Base-by-base conservation (phyloP, 73 alveolate genomes). In the Breviolum minutum region DNA sequence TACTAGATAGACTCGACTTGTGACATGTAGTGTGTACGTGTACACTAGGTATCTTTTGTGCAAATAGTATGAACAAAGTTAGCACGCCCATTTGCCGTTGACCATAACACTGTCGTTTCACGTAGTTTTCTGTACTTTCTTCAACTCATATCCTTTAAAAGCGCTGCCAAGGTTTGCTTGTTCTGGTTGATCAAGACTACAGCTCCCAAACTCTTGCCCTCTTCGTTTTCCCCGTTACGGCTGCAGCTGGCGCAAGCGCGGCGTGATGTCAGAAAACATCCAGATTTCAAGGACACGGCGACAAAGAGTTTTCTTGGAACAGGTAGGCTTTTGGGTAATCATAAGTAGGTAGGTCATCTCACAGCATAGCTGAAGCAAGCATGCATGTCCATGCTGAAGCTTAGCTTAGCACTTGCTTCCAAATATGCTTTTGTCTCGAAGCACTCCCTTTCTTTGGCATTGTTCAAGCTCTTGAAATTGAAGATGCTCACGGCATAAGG, bases 121-220 rank as follows among this genome's bases (percentile, higher is more conserved):
- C 81, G 20, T 20, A n/a, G 29, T 70, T 70, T n/a, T 20, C 6
- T 4, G n/a, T 20, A 70, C 0, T 70, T n/a, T 16, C 30, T 32
- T 81, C 10, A 27, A 81, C 68, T 81, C 68, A 81, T 8, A 10
- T 30, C 89, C 32, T 5, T 4, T 12, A 2, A 6, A 24, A 27
- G 86, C 24, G 29, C 90, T 61, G 76, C 86, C 27, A 20, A 90
- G 97, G 97, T 73, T 26, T 40, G 76, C 69, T 68, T 90, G 29
- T 90, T 90, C 62, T 61, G 81, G 88, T 62, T 90, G 32, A 90
- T 90, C 77, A 90, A 90, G 30, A 66, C 97, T 8, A 24, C 97
- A 8, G 97, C 97, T 26, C 97, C 97, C 63, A 74, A 73, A 87
- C 97, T 90, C 13, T 64, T 90, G 76, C 97, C 97, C 20, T 90